Evolutionary conservation across 352 stramenopile species (phyloP), one percentile per base, ranked within the genome.

Genomic region (Phytophthora sansomeana): DNA sequence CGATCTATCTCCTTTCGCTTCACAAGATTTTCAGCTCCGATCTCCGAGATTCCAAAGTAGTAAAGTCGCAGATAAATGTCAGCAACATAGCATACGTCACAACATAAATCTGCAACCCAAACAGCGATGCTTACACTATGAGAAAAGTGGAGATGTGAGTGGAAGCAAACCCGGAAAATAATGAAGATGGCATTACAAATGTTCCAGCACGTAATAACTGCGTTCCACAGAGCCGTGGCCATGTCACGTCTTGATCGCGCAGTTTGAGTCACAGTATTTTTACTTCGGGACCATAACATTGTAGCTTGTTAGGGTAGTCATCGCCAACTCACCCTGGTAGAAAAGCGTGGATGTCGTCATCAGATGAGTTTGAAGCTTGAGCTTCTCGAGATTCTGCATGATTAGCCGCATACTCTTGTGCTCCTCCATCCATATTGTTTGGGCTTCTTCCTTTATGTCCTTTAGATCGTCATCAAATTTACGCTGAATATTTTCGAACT

Each of bases 31-130:
- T 73, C 48, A 2, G 87, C 32, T 0, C 63, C 66, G 2, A 75
- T 73, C 8, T 87, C 80, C 2, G 77, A 57, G 7, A 61, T 79
- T 0, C 78, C 77, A 29, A 95, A 90, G 62, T 82, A 92, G 33
- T 78, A 93, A 7, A 92, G 53, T 10, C 76, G 72, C 19, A 93
- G 52, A 43, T 92, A 95, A 26, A 95, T 88, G 32, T 93, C 85
- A 3, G 67, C 10, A 0, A 35, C 64, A 50, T 90, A 93, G 26
- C 73, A 80, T 0, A 63, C 21, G 28, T 95, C 86, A 16, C 84
- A 86, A 5, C 69, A 26, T 1, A 90, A 43, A 38, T 95, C 84
- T 7, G 79, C 33, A n/a, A 76, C 42, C 62, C 69, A 67, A 17
- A 92, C 52, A 0, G 49, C 53, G 0, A 38, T 61, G 39, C 77